These are phyloP conservation scores for Pachyrhizus erosus DNA, from an alignment of 306 rosid species.

Conservation along the genomic window DNA sequence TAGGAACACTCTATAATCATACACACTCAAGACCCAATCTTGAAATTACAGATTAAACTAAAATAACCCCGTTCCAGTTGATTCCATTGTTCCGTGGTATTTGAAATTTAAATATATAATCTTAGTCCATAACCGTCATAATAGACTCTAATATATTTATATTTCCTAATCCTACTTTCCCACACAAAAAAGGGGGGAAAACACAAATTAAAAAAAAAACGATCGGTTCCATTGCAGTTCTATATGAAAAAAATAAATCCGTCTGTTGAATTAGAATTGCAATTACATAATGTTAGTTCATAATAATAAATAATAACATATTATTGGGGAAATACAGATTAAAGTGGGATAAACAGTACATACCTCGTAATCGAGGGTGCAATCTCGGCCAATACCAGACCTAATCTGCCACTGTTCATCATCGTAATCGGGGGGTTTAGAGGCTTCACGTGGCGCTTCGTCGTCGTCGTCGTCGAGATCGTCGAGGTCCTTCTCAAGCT, in stretches of 20 bases:
- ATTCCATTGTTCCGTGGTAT: not conserved
- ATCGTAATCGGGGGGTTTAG: slow-evolving; percentile 68
- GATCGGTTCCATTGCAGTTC: not conserved
- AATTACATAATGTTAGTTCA: not conserved
- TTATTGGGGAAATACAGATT: too few species aligned
- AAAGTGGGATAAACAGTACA: not conserved
- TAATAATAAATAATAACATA: not conserved
- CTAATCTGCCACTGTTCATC: slow-evolving; percentile 87
- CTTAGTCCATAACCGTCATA: not conserved
- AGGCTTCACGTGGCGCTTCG: slow-evolving; percentile 33
- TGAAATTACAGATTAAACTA: not conserved
- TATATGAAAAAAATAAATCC: too few species aligned
- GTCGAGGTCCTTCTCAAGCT: slow-evolving; percentile 59
- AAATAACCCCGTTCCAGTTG: not conserved
- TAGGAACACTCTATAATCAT: not conserved
- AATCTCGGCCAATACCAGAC: slow-evolving; percentile 80
- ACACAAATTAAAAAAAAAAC: not conserved
- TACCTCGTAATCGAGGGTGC: slow-evolving; percentile 91
- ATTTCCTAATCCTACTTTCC: not conserved
- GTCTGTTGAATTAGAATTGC: slow-evolving; percentile 16
- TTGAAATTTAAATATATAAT: not conserved
- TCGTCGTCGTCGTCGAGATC: slow-evolving; percentile 59
- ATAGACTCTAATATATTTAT: not conserved
- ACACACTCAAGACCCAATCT: not conserved
- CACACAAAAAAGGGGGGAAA: not conserved